phyloP scores from a whole-genome alignment of 2,329 filamentous ascomycete genomes.

The Cladophialophora bantiana region DNA sequence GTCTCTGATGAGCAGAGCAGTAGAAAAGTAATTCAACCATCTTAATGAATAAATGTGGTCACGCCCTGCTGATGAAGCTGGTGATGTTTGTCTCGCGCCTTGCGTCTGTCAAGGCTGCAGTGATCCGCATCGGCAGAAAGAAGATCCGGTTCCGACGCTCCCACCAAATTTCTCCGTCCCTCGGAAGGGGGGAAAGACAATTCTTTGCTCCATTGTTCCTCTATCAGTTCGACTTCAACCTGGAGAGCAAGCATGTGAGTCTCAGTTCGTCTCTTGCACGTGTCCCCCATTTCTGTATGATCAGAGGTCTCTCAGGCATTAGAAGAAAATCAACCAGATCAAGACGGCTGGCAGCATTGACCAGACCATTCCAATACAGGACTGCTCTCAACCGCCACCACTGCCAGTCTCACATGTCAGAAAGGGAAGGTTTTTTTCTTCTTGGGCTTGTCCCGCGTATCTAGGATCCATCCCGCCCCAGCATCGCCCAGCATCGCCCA shows the following conservation, averaged over 20 bases:
- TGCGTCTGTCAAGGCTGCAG: not conserved
- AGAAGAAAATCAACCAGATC: too few species aligned
- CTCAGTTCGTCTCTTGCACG: too few species aligned
- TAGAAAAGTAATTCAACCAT: conserved; percentile 1
- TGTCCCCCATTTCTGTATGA: too few species aligned
- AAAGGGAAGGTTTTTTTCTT: not conserved
- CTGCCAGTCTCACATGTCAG: conserved; percentile 5
- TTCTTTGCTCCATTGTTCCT: not conserved
- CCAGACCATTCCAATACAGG: not conserved
- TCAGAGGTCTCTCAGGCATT: too few species aligned
- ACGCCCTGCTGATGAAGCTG: not conserved
- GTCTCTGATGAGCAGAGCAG: not conserved
- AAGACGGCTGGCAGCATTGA: too few species aligned
- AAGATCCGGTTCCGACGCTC: not conserved
- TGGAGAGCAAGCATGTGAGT: too few species aligned
- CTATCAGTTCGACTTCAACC: too few species aligned
- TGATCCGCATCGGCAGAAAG: conserved; percentile 6
- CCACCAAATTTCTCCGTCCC: not conserved
- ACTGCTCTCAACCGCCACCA: not conserved
- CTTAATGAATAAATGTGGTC: not conserved
- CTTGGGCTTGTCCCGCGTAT: not conserved
- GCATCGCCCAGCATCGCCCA: not conserved
- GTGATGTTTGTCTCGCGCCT: not conserved
- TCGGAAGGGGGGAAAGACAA: not conserved
- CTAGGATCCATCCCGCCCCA: conserved; percentile 4